Percentiles rank a stretch among this genome's conserved stretches.
Conservation (phyloP, 2,329 filamentous ascomycete species). For the Cryphonectria nitschkei region DNA sequence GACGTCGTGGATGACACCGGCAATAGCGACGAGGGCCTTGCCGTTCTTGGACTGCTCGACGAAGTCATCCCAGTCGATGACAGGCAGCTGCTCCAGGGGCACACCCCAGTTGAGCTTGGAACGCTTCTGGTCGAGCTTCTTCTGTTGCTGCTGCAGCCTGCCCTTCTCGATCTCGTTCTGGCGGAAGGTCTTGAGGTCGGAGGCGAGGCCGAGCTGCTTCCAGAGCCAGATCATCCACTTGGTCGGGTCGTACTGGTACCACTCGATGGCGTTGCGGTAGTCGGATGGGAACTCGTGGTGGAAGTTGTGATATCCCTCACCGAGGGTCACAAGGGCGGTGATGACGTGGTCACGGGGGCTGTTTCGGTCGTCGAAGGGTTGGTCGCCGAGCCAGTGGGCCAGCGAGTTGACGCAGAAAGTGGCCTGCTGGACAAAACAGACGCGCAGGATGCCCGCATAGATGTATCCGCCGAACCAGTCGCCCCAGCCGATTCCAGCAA, state of each 20-base stretch:
- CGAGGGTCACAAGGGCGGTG: conserved; percentile 82
- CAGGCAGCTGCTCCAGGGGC: conserved; percentile 82
- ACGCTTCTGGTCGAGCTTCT: conserved; percentile 91
- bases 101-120: conserved; percentile 82
- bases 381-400: conserved; percentile 88
- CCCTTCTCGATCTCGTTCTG: conserved; percentile 93
- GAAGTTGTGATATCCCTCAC: conserved; percentile 91
- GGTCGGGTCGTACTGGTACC: conserved; percentile 90
- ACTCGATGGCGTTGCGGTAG: conserved; percentile 89
- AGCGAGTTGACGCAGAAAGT: conserved; percentile 93
- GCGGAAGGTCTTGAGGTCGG: conserved; percentile 88
- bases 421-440: conserved; percentile 89
- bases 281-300: conserved; percentile 94
- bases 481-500: conserved; percentile 78
- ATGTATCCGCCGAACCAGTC: conserved; percentile 83
- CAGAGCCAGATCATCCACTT: conserved; percentile 87
- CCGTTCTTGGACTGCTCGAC: conserved; percentile 77
- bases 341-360: conserved; percentile 86
- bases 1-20: conserved; percentile 85
- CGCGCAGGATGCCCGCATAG: conserved; percentile 82
- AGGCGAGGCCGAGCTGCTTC: conserved; percentile 84
- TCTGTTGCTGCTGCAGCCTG: conserved; percentile 84
- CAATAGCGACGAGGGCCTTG: conserved; percentile 75
- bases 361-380: conserved; percentile 92
- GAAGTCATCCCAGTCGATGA: conserved; percentile 86